phyloP scores from a whole-genome alignment of 2,329 filamentous ascomycete species.

The Trichoderma atroviride region DNA sequence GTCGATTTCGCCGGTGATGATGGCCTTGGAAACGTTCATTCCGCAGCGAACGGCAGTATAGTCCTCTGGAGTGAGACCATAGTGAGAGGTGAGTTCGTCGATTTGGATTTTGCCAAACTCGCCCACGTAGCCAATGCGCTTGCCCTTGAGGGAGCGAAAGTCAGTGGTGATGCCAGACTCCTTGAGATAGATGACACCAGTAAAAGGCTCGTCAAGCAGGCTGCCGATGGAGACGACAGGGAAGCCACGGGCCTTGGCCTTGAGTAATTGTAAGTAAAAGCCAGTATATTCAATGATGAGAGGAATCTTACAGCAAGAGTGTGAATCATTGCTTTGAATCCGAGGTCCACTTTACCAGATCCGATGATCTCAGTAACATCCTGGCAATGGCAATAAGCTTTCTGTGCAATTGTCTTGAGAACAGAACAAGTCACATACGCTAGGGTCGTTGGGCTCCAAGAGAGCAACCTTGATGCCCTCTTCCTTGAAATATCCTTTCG shows the following conservation, averaged over 20 bases:
- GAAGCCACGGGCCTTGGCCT: constrained; percentile 76
- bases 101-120: constrained; percentile 86
- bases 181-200: constrained; percentile 76
- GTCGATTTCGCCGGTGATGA: constrained; percentile 72
- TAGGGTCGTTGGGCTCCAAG: constrained; percentile 78
- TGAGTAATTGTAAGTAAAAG: not conserved
- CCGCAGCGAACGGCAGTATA: constrained; percentile 78
- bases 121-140: constrained; percentile 77
- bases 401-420: constrained; percentile 29
- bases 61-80: constrained; percentile 71
- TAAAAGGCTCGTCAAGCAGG: constrained; percentile 78
- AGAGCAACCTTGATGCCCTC: constrained; percentile 78
- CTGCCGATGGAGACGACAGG: constrained; percentile 73
- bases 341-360: constrained; percentile 73
- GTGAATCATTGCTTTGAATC: constrained; percentile 85
- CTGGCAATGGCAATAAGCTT: constrained; percentile 37
- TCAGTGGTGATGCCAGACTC: constrained; percentile 73
- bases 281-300: not conserved
- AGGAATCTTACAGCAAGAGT: constrained; percentile 63
- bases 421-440: constrained; percentile 47
- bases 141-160: constrained; percentile 74
- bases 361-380: constrained; percentile 84
- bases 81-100: constrained; percentile 77
- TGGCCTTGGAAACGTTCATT: constrained; percentile 79
- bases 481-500: constrained; percentile 73